Base-by-base conservation (phyloP, 768 basidiomycete species). In the Trametopsis cervina region DNA sequence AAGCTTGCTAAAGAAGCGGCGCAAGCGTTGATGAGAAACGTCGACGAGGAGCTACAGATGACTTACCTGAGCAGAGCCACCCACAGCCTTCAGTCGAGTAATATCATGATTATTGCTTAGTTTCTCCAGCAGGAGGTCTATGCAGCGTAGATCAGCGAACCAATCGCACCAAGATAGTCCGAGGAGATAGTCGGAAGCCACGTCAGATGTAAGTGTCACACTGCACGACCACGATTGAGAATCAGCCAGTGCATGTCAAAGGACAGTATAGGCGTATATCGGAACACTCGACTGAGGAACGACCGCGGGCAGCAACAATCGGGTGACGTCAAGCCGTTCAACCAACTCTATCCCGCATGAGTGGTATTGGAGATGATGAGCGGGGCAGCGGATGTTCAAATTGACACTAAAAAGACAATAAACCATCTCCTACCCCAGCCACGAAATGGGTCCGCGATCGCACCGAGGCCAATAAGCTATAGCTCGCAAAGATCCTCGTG, bases 71-170 rank as follows among this genome's bases (percentile, higher is more conserved):
- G 89, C 85, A 55, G 82, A 71, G 27, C 89, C 89, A 7, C 85
- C 84, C 52, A 91, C 81, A 0, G 81, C 76, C 62, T 80, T 83
- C 56, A 91, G 81, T 60, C 80, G 75, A 21, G 76, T 67, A 37
- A 91, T 55, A 61, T 91, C 87, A 56, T 83, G 75, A 56, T 75
- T 83, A 65, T 77, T 70, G 56, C 76, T 70, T 23, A 92, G 66
- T 63, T 87, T 89, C 66, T 85, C 81, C 56, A 91, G 70, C 42
- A 92, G 74, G 39, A 78, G 64, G 64, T 92, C 89, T 89, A 52
- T 17, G 35, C 4, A 20, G 29, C 9, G 29, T 33, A 33, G 29
- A 15, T 33, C 15, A 33, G 29, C 29, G 15, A 33, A 33, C 9
- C 29, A 15, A 7, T 33, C 29, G 7, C 15, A 33, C 7, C 29